These are phyloP conservation scores for Geranium rotundifolium DNA, from an alignment of 345 rosid species.

Conservation along the genomic window DNA sequence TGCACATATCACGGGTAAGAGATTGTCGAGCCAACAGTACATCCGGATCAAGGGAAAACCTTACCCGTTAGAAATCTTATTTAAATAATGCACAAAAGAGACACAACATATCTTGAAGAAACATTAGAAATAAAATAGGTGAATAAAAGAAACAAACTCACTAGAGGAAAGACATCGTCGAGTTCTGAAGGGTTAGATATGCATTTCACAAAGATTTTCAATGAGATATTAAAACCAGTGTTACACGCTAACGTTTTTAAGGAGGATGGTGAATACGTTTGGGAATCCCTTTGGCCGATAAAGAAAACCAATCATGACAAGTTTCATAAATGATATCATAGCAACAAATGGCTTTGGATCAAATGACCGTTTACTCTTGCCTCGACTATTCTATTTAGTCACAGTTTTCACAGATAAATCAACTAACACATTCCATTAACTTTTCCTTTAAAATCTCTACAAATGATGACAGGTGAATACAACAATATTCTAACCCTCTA, in stretches of 20 bases:
- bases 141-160: no score
- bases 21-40: no score
- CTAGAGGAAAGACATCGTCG: neutral
- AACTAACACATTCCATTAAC: neutral
- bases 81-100: neutral
- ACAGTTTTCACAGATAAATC: neutral
- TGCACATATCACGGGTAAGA: no score
- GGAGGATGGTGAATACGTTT: neutral
- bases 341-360: neutral
- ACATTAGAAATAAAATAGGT: no score
- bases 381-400: neutral
- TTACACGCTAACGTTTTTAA: no score
- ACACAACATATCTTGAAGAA: neutral
- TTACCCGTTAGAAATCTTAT: no score
- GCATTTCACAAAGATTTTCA: neutral
- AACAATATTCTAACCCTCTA: neutral
- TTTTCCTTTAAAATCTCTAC: neutral
- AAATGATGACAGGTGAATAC: neutral
- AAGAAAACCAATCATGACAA: neutral
- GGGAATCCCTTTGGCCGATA: neutral
- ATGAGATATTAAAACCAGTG: no score
- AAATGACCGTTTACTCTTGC: neutral
- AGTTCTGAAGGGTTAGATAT: neutral
- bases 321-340: neutral
- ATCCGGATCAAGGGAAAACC: no score